Evolutionary conservation across 768 basidiomycete species (phyloP).

Genomic region (Hypholoma sublateritium): DNA sequence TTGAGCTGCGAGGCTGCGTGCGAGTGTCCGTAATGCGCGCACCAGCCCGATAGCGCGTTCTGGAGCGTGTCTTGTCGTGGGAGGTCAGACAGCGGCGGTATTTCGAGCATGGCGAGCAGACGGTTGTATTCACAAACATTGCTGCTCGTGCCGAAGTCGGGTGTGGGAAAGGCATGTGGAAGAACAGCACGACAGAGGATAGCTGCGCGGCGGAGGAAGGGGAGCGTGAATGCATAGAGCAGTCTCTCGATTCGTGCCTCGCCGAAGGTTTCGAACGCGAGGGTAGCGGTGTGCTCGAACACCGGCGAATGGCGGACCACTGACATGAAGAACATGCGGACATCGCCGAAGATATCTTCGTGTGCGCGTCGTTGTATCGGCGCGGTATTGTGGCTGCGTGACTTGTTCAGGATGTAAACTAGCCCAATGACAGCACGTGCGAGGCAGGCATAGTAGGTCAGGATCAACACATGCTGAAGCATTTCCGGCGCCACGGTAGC

Average conservation of each 20-base stretch:
- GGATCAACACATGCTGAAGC: constrained; percentile 82
- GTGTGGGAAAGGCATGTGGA: constrained; percentile 60
- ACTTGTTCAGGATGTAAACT: constrained; percentile 79
- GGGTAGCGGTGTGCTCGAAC: constrained; percentile 81
- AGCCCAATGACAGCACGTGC: constrained; percentile 85
- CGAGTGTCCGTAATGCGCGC: constrained; percentile 82
- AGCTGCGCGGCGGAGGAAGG: constrained; percentile 86
- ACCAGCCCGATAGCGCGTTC: constrained; percentile 88
- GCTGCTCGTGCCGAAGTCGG: constrained; percentile 34
- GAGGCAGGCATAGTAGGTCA: constrained; percentile 89
- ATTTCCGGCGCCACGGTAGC: constrained; percentile 90
- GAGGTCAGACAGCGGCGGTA: constrained; percentile 77
- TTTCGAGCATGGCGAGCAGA: constrained; percentile 69
- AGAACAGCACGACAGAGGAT: constrained; percentile 80
- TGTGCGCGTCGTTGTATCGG: constrained; percentile 50
- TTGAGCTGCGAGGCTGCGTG: constrained; percentile 78
- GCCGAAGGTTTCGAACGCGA: constrained; percentile 78
- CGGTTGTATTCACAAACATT: constrained; percentile 74
- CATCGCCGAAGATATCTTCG: constrained; percentile 76
- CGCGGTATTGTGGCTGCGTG: constrained; percentile 50
- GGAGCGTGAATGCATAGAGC: constrained; percentile 84
- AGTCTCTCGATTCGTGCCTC: constrained; percentile 84
- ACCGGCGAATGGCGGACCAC: constrained; percentile 87
- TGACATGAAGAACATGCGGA: constrained; percentile 89
- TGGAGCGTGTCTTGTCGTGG: constrained; percentile 86